phyloP scores from a whole-genome alignment of 768 basidiomycete species.

The Suillus discolor region DNA sequence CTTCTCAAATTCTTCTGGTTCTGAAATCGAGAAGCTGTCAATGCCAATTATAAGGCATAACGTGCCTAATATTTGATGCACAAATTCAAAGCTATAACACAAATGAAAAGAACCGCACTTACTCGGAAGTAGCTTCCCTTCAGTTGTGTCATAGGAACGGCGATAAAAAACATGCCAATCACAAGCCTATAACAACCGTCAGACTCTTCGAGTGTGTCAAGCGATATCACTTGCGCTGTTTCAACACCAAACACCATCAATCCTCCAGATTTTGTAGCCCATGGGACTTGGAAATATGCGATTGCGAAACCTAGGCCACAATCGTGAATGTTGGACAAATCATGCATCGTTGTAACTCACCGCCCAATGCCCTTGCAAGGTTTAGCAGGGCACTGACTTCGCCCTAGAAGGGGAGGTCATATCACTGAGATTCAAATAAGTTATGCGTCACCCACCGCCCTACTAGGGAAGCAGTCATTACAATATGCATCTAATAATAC shows the following conservation, averaged over 20 bases:
- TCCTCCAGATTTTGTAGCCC: conserved; percentile 38
- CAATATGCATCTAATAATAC: conserved; percentile 36
- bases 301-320: conserved; percentile 34
- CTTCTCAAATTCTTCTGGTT: too few species aligned
- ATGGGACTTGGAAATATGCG: conserved; percentile 44
- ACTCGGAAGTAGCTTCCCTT: conserved; percentile 39
- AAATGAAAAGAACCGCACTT: conserved; percentile 12
- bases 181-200: conserved; percentile 26
- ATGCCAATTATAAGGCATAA: conserved; percentile 14
- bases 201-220: background rate
- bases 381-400: conserved; percentile 49
- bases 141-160: conserved; percentile 38
- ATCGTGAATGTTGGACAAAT: background rate
- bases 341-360: conserved; percentile 17
- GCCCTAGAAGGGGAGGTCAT: background rate
- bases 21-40: too few species aligned
- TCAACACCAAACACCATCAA: conserved; percentile 40
- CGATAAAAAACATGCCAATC: conserved; percentile 35
- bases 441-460: conserved; percentile 21
- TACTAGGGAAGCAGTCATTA: conserved; percentile 39
- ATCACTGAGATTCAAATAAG: background rate
- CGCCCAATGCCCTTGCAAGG: conserved; percentile 36
- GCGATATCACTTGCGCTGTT: conserved; percentile 32
- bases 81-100: background rate
- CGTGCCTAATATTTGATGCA: conserved; percentile 18